Base-by-base conservation (phyloP, 768 basidiomycete species). In the Collybia mongolica region DNA sequence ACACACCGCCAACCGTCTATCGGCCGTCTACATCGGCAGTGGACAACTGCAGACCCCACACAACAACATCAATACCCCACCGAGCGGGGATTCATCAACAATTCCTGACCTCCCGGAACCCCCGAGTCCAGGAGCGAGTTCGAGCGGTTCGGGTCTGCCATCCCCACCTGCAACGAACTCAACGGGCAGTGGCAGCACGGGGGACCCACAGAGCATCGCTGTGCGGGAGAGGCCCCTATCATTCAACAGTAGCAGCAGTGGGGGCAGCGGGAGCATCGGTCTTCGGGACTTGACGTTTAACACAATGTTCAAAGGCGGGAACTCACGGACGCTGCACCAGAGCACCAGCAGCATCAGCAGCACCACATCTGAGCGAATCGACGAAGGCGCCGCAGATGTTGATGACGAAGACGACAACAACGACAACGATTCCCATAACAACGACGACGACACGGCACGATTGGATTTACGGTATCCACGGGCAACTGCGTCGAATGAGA, bases 111-210 rank as follows among this genome's bases (percentile, higher is more conserved):
- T 89, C 39, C 86, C 86, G 44, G 84, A 83, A 54, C 84, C 84
- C 2, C 82, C 84, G n/a, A 86, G 82, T 54, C 84, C 85, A 9
- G 72, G 70, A 19, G 68, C 75, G 12, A 65, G 74, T 50, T 75
- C 82, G 3, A 64, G 60, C 54, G 71, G 74, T 49, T 88, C 87
- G 5, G 89, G 90, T 5, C 65, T 92, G 5, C 90, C 90, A 1
- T 90, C 88, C 19, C 90, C 90, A 0, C 90, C 90, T 38, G 89
- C 88, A 22, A 89, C 90, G 17, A 91, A 90, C 62, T 91, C 89
- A 9, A 90, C 88, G 1, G 88, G 86, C 28, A 90, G 88, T 64
- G 86, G 87, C 32, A 88, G 87, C 58, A 83, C 81, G 3, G 84
- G 83, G 38, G 84, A 84, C 67, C 77, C 77, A 40, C 71, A 66